Evolutionary conservation across 257 asterid genomes (phyloP).

Genomic region (Nyctanthes arbortristis): DNA sequence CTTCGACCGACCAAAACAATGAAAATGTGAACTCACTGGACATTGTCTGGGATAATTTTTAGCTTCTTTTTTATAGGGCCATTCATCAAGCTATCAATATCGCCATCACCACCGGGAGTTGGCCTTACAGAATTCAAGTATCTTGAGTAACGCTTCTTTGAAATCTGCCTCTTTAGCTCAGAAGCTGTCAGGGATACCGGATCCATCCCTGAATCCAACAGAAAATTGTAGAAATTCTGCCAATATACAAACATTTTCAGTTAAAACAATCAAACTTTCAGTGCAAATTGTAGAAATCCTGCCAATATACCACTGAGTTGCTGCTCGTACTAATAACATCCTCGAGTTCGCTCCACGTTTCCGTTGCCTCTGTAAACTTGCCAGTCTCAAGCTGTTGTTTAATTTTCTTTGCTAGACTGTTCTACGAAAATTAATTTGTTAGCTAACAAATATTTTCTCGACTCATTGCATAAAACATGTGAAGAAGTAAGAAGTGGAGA

Average conservation of each 20-base stretch:
- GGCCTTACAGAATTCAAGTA: constrained; percentile 55
- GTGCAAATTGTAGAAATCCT: not conserved
- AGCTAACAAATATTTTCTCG: not conserved
- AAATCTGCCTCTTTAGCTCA: constrained; percentile 41
- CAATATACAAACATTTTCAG: not conserved
- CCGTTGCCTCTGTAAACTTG: constrained; percentile 61
- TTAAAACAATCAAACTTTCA: not conserved
- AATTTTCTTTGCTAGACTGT: constrained; percentile 69
- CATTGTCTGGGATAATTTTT: constrained; percentile 63
- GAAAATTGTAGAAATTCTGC: constrained; percentile 90
- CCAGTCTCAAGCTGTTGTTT: constrained; percentile 51
- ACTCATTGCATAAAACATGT: not conserved
- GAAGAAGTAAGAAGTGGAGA: not conserved
- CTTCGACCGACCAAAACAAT: not conserved
- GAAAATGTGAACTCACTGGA: constrained; percentile 61
- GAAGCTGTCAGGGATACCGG: constrained; percentile 63
- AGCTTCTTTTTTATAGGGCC: constrained; percentile 74
- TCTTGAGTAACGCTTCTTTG: constrained; percentile 56
- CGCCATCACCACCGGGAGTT: constrained; percentile 55
- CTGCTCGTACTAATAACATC: constrained; percentile 42
- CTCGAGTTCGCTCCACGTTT: constrained; percentile 66
- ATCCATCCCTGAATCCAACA: constrained; percentile 72
- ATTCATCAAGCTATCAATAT: constrained; percentile 64
- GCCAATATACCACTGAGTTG: constrained; percentile 61
- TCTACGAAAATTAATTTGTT: constrained; percentile 17